Percentiles rank a stretch among this genome's conserved stretches.
These are phyloP conservation scores for Aspergillus quadricinctus DNA, from an alignment of 2,329 filamentous ascomycete genomes.

Conservation along the genomic window DNA sequence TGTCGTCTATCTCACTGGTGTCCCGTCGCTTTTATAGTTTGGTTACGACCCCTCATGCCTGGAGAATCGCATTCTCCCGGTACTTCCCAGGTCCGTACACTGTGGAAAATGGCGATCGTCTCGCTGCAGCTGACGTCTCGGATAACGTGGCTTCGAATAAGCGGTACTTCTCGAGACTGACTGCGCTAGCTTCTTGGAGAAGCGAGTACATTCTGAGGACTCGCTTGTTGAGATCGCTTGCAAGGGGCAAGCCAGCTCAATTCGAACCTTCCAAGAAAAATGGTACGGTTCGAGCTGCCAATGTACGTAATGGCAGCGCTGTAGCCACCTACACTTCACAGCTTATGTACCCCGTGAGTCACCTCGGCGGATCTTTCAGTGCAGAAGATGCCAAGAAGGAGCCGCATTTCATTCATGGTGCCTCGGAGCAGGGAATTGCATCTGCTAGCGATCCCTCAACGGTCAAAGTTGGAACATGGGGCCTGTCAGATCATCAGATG, in stretches of 20 bases:
- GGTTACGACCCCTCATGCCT: slow-evolving; percentile 87
- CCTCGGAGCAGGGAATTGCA: slow-evolving; percentile 71
- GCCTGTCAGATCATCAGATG: slow-evolving; percentile 67
- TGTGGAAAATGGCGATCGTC: slow-evolving; percentile 39
- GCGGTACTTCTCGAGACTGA: slow-evolving; percentile 77
- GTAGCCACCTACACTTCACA: slow-evolving; percentile 84
- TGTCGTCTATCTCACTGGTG: slow-evolving; percentile 77
- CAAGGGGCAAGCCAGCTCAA: slow-evolving; percentile 68
- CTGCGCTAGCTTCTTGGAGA: slow-evolving; percentile 82
- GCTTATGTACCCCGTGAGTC: slow-evolving; percentile 71
- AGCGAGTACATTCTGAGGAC: slow-evolving; percentile 93
- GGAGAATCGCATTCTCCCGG: slow-evolving; percentile 86
- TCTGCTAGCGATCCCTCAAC: slow-evolving; percentile 73
- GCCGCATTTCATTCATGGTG: slow-evolving; percentile 77
- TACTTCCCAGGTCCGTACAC: slow-evolving; percentile 77
- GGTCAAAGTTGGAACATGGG: slow-evolving; percentile 77
- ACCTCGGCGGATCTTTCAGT: slow-evolving; percentile 73
- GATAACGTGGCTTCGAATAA: slow-evolving; percentile 65
- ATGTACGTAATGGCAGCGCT: slow-evolving; percentile 64
- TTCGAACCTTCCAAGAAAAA: slow-evolving; percentile 50
- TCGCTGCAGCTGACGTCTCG: slow-evolving; percentile 45
- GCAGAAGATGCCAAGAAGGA: slow-evolving; percentile 63
- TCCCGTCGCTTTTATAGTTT: slow-evolving; percentile 82
- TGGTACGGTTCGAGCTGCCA: slow-evolving; percentile 50
- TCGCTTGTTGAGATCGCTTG: slow-evolving; percentile 73